phyloP scores from a whole-genome alignment of 805 yeast genomes.

The Nadsonia fulvescens region DNA sequence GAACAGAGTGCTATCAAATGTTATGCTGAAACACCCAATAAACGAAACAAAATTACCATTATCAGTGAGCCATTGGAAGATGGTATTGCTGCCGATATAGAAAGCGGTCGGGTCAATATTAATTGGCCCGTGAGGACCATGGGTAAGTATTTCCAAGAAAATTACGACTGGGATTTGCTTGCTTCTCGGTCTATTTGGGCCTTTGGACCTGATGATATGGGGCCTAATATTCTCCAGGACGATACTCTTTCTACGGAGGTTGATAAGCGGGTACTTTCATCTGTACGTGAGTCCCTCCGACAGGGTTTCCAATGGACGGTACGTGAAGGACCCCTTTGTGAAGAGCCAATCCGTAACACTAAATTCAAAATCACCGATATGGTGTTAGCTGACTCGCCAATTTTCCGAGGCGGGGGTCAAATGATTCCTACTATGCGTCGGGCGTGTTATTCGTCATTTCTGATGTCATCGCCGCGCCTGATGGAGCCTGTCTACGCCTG shows the following conservation, averaged over 20 bases:
- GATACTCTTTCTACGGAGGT: slow-evolving; percentile 63
- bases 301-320: slow-evolving; percentile 77
- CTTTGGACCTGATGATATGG: slow-evolving; percentile 40
- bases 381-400: slow-evolving; percentile 27
- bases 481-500: slow-evolving; percentile 67
- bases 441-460: slow-evolving; percentile 66
- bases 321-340: slow-evolving; percentile 84
- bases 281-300: slow-evolving; percentile 35
- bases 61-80: slow-evolving; percentile 59
- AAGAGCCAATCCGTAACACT: slow-evolving; percentile 55
- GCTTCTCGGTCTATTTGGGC: slow-evolving; percentile 73
- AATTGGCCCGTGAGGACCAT: slow-evolving; percentile 23
- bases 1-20: slow-evolving; percentile 52
- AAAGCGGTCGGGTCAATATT: slow-evolving; percentile 24
- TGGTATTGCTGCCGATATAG: slow-evolving; percentile 37
- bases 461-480: slow-evolving; percentile 61
- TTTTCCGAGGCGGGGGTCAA: slow-evolving; percentile 43
- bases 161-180: slow-evolving; percentile 66
- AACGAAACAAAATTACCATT: slow-evolving; percentile 40
- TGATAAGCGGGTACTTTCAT: slow-evolving; percentile 30
- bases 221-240: slow-evolving; percentile 39
- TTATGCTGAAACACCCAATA: slow-evolving; percentile 38
- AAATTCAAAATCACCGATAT: slow-evolving; percentile 56
- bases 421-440: slow-evolving; percentile 66
- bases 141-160: slow-evolving; percentile 34